Conservation (phyloP, 768 basidiomycete genomes). For the Pisolithus orientalis region DNA sequence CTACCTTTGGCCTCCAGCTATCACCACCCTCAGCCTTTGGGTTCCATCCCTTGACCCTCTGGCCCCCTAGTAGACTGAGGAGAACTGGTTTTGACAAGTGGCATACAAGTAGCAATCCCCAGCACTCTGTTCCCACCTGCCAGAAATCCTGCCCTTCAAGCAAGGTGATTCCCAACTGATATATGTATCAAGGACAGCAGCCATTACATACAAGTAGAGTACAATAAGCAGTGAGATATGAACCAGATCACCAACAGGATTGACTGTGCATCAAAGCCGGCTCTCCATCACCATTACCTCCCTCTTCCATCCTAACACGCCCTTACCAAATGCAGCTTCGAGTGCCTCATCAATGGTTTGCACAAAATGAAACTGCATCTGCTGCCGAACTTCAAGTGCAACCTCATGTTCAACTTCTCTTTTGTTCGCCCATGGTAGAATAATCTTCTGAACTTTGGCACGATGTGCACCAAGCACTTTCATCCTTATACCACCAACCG, state of each 20-base stretch:
- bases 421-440: constrained; percentile 78
- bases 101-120: no score
- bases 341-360: constrained; percentile 73
- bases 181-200: no score
- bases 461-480: constrained; percentile 88
- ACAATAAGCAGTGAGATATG: no score
- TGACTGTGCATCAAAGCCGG: constrained; percentile 32
- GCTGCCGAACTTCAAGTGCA: constrained; percentile 59
- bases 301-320: constrained; percentile 58
- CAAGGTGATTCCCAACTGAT: no score
- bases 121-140: no score
- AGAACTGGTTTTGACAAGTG: no score
- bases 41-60: no score
- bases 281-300: constrained; percentile 47
- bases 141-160: no score
- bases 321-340: constrained; percentile 76
- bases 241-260: not conserved
- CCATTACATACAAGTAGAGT: no score
- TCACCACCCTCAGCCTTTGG: no score
- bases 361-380: constrained; percentile 81
- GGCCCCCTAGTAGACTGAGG: no score
- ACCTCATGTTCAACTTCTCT: constrained; percentile 88
- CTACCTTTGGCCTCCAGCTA: no score
- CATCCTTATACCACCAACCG: constrained; percentile 90
- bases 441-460: constrained; percentile 74